Evolutionary conservation across 2,329 filamentous ascomycete genomes (phyloP), one percentile per base, ranked within the genome.

Genomic region (Tolypocladium ovalisporum): DNA sequence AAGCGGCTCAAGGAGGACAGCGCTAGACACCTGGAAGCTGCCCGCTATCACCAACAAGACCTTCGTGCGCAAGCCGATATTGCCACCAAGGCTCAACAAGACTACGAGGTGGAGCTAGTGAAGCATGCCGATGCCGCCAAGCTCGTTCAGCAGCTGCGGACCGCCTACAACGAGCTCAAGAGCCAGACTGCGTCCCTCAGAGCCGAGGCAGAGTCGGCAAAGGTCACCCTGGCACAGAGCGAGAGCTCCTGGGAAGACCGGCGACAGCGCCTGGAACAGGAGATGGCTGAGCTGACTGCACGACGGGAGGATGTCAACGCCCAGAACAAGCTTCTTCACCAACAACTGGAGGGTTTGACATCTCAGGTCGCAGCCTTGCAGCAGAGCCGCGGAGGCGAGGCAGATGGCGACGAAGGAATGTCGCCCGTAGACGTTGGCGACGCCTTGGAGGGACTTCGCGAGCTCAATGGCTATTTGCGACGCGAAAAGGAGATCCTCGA

Each of bases 401-500:
- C 76, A 29, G 75, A 77, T 19, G 74, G 73, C 7, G 76, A 82
- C 15, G 85, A 88, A 35, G 75, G 76, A 15, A 75, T 79, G 58
- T 76, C 76, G 15, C 71, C 79, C 1, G 72, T 80, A 19, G 73
- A 79, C 8, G 74, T 82, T 5, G 79, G 84, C 54, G 77, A 83
- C 39, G 84, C 83, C 44, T 76, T 86, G 12, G 89, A 90, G 62
- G 89, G 89, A 56, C 82, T 96, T 12, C 88, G 94, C 60, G 93
- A 97, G 66, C 83, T 99, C 57, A 95, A 96, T 73, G 88, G 84
- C 60, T 99, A 94, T 70, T 77, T 99, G 60, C 87, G 93, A 52
- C 88, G 90, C 47, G 95, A 99, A 74, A 99, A 97, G 77, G 94
- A 97, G 69, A 97, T 99, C 62, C 82, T 97, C 10, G 93, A 99